These are phyloP conservation scores for Cnidoscolus chayamansa DNA, from an alignment of 441 rosid genomes.

Conservation along the genomic window DNA sequence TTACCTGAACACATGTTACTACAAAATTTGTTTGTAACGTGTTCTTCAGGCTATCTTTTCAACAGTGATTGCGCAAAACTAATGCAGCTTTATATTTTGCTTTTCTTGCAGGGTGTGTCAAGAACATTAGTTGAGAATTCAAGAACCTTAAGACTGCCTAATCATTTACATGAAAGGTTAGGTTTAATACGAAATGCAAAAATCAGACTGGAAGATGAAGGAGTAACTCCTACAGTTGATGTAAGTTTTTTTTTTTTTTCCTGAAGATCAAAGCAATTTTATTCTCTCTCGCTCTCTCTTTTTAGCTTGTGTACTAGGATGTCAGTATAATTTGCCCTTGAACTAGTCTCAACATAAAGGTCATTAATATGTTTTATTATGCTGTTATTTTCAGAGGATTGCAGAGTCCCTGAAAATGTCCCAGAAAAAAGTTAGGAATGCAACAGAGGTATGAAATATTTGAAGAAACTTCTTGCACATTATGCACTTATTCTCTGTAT, in stretches of 20 bases:
- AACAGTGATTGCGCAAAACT: slow-evolving; percentile 13
- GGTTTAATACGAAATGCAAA: slow-evolving; percentile 83
- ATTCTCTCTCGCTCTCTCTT: not conserved
- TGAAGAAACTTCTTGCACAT: not conserved
- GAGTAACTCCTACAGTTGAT: slow-evolving; percentile 78
- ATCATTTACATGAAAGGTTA: slow-evolving; percentile 79
- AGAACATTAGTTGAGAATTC: slow-evolving; percentile 81
- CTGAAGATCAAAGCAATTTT: no score
- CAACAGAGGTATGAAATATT: slow-evolving; percentile 65
- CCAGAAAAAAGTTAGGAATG: slow-evolving; percentile 82
- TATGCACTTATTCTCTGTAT: slow-evolving; percentile 13
- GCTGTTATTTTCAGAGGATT: slow-evolving; percentile 56
- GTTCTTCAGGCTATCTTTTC: not conserved
- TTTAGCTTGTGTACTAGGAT: not conserved
- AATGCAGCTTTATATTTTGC: slow-evolving; percentile 9
- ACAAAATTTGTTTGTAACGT: not conserved
- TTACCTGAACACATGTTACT: not conserved
- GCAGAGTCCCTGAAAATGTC: slow-evolving; percentile 88
- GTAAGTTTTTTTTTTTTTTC: slow-evolving; percentile 43
- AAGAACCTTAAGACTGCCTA: slow-evolving; percentile 79
- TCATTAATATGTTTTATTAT: not conserved
- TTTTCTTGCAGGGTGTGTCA: slow-evolving; percentile 64
- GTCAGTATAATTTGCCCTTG: not conserved
- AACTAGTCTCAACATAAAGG: not conserved
- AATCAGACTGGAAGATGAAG: slow-evolving; percentile 74